phyloP scores from a whole-genome alignment of 2,329 filamentous ascomycete species.

The Stemphylium lycopersici region DNA sequence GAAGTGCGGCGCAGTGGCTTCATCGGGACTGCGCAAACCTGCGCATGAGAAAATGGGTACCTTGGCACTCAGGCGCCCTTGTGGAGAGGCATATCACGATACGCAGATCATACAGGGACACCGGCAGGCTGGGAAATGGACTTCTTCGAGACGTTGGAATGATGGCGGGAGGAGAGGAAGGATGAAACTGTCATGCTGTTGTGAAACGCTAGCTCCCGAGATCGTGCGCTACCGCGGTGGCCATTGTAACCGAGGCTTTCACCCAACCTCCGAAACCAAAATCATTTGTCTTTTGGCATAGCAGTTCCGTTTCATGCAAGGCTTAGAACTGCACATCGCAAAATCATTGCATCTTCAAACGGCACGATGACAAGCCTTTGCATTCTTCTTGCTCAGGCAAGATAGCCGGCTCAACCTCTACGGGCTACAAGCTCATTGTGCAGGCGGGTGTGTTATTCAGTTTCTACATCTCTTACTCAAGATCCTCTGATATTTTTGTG shows the following conservation, averaged over 20 bases:
- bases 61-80: slow-evolving; percentile 2
- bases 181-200: slow-evolving; percentile 15
- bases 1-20: neutral
- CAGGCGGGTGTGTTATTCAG: too few species aligned
- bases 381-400: too few species aligned
- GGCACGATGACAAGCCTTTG: too few species aligned
- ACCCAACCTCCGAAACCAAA: neutral
- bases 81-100: slow-evolving; percentile 12
- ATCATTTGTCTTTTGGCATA: neutral
- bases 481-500: too few species aligned
- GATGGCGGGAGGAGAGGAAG: neutral
- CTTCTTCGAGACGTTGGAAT: slow-evolving; percentile 5
- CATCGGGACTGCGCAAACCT: slow-evolving; percentile 2
- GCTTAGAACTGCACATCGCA: too few species aligned
- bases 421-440: too few species aligned
- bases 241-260: neutral
- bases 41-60: slow-evolving; percentile 9
- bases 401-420: too few species aligned
- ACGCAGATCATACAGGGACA: slow-evolving; percentile 23
- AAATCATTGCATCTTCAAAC: too few species aligned
- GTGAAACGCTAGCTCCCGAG: slow-evolving; percentile 12
- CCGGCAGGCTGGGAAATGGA: neutral
- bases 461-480: too few species aligned
- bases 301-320: too few species aligned
- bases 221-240: neutral